Evolutionary conservation across 225 moss, liverwort and hornwort species (phyloP).

Genomic region (Bryoerythrophyllum caledonicum): DNA sequence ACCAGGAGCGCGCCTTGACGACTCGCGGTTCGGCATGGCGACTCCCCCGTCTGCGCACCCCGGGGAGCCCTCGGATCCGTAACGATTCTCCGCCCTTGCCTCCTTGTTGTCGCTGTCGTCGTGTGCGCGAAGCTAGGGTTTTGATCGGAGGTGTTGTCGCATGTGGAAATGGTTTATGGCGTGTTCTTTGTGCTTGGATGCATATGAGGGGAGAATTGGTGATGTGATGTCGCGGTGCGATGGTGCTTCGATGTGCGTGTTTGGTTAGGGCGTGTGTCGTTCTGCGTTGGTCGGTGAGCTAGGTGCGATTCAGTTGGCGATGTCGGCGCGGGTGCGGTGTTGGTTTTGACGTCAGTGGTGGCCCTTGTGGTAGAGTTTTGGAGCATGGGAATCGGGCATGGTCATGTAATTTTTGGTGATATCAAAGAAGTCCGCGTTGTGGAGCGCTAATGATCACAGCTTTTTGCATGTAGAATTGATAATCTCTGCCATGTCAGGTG

Average conservation of each 20-base stretch:
- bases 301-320: neutral
- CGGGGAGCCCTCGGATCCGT: conserved; percentile 58
- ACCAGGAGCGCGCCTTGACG: neutral
- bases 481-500: neutral
- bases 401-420: neutral
- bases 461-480: neutral
- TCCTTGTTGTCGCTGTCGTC: neutral
- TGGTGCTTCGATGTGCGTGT: conserved; percentile 1
- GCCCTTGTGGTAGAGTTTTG: neutral
- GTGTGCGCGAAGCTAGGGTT: conserved; percentile 33
- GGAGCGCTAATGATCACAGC: too few species aligned
- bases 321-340: neutral
- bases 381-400: neutral
- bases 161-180: neutral
- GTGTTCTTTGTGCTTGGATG: neutral
- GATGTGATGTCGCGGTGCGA: too few species aligned
- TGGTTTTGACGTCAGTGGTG: neutral
- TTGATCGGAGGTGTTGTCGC: neutral
- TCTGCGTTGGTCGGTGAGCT: neutral
- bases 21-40: conserved; percentile 32
- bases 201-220: neutral
- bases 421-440: neutral
- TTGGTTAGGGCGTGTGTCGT: neutral
- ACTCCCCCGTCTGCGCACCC: conserved; percentile 39
- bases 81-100: conserved; percentile 14